Evolutionary conservation across 2,329 filamentous ascomycete species (phyloP), one percentile per base, ranked within the genome.

Genomic region (Diplodia scrobiculata): DNA sequence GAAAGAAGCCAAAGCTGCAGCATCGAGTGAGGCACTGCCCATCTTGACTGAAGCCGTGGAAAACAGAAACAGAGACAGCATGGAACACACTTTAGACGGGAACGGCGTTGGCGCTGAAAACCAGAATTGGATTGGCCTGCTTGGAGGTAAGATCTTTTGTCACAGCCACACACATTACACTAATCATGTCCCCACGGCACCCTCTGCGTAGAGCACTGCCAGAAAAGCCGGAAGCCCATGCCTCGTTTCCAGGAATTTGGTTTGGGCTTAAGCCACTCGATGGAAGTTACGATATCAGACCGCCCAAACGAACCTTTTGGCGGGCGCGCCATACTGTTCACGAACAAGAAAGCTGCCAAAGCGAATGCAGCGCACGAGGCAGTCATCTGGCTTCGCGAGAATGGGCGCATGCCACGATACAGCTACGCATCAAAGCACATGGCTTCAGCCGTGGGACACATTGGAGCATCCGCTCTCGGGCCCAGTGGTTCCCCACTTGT

Each of bases 1-100:
- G 71, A 77, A 77, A 66, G 77, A 79, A 53, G 79, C 78, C 0
- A 81, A 79, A 65, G 79, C 82, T 67, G 75, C 71, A 2, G 58
- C 78, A 27, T 76, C 75, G 50, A 73, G 73, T 69, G 68, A 66
- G n/a, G 78, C 71, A 1, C 48, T 78, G 5, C 68, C 67, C 2
- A 55, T 73, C 2, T 53, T 80, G 3, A 70, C 73, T 11, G 50
- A 59, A 13, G 67, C 74, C 45, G 71, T 70, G 51, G 66, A 38
- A 14, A 65, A 72, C 38, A 72, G 74, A n/a, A 48, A 48, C 10
- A n/a, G 9, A 5, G 45, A 21, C 0, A 73, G 72, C 47, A 66
- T 72, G 32, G 60, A 58, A 1, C 76, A 74, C 65, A 68, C 32
- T 21, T 6, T 17, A 17, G 45, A 48, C 4, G 6, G 19, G 17